Conservation (phyloP, 129 eudicot species). For the Solidago caesia region DNA sequence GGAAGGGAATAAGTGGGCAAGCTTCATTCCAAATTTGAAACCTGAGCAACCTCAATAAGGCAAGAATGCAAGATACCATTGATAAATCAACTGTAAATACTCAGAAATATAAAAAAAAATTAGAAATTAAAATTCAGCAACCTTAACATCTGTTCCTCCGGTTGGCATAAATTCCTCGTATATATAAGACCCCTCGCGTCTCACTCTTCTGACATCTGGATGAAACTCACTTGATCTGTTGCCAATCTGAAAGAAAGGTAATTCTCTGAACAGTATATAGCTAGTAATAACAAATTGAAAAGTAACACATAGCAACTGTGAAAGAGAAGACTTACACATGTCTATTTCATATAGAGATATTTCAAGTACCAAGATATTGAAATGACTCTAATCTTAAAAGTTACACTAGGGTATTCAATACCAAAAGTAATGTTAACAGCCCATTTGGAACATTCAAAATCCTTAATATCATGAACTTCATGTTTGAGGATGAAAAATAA, state of each 20-base stretch:
- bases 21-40: conserved; percentile 12
- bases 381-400: conserved; percentile 18
- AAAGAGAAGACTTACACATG: conserved; percentile 14
- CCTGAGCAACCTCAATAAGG: not conserved
- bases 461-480: not conserved
- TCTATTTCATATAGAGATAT: conserved; percentile 1
- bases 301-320: not conserved
- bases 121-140: conserved; percentile 14
- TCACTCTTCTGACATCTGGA: conserved; percentile 96
- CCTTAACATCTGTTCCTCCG: conserved; percentile 99
- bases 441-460: conserved; percentile 7
- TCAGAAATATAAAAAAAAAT: not conserved
- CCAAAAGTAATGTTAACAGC: conserved; percentile 3
- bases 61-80: not conserved
- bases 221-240: conserved; percentile 97
- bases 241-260: conserved; percentile 64
- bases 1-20: not conserved
- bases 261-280: conserved; percentile 5
- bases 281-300: conserved; percentile 3
- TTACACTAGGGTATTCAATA: conserved; percentile 14
- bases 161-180: conserved; percentile 99
- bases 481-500: not conserved
- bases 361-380: not conserved
- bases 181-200: conserved; percentile 94
- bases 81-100: not conserved